Evolutionary conservation across 495 filamentous ascomycete species (phyloP), one percentile per base, ranked within the genome.

Genomic region (Zalerion maritima): DNA sequence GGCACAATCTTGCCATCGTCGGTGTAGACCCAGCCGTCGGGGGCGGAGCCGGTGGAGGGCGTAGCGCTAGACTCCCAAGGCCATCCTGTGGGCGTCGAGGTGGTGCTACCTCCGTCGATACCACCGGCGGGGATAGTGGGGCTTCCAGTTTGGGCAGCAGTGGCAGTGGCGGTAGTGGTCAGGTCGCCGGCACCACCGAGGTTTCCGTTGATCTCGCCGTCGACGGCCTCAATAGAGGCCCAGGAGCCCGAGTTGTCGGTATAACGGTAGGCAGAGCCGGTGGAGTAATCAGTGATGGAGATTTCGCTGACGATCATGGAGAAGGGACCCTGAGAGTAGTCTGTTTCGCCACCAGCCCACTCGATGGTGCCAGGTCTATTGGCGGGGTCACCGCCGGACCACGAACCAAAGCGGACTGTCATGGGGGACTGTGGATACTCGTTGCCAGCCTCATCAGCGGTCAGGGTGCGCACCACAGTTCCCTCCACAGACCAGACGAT

Each of bases 381-480:
- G 40, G 48, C 48, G 1, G 74, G 50, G 45, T 91, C 86, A 47
- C 87, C 87, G 41, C 78, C 87, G 28, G 74, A 68, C 89, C 89
- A 94, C 31, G 75, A 61, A 33, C 89, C 89, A 29, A 93, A 63
- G 46, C 82, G 82, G 41, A 94, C 52, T 35, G 78, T 71, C 75
- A 86, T 84, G 3, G 87, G 87, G 1, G 83, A 87, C 53, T 94
- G 87, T 2, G 89, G 89, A 52, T 80, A 97, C 46, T 80, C 73
- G 29, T 61, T 60, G 26, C 58, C 59, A 16, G 62, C 67, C 29
- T 73, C 69, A 12, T 75, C 70, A 35, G 56, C 43, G 19, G 43
- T 49, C 15, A 94, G 55, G 2, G 75, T 78, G 25, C 89, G 72
- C 25, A 87, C 65, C 12, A 75, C 55, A 1, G 52, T 55, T 21